A percentile compares a stretch with the other conserved stretches of the same genome.
Evolutionary conservation across 495 filamentous ascomycete genomes (phyloP).

Genomic region (Amniculicola lignicola): DNA sequence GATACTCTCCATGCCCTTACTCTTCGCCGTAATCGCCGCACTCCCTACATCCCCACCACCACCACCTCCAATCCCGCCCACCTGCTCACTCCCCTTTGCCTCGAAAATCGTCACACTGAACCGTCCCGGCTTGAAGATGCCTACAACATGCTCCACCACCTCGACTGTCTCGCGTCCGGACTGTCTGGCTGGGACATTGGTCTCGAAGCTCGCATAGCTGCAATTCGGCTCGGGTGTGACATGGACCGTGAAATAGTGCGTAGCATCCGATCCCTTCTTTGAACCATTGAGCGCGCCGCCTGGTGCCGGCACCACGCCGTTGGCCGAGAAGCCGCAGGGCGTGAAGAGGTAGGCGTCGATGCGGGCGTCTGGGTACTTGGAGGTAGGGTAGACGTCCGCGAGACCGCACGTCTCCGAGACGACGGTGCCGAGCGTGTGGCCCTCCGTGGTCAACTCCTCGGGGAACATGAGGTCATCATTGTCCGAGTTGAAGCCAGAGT

Average conservation of each 20-base stretch:
- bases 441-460: conserved; percentile 81
- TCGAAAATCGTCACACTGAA: conserved; percentile 98
- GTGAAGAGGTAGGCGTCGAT: conserved; percentile 97
- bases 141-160: conserved; percentile 87
- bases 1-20: conserved; percentile 73
- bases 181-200: conserved; percentile 91
- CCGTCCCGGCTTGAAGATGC: conserved; percentile 91
- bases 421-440: conserved; percentile 87
- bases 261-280: conserved; percentile 46
- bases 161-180: conserved; percentile 84
- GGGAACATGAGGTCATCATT: conserved; percentile 56
- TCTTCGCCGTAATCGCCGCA: too few species aligned
- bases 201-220: conserved; percentile 99
- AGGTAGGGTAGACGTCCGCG: conserved; percentile 80
- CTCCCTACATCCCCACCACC: too few species aligned
- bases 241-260: conserved; percentile 98
- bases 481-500: conserved; percentile 56
- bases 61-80: conserved; percentile 40
- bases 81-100: conserved; percentile 60
- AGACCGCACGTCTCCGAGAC: conserved; percentile 91
- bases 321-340: conserved; percentile 97
- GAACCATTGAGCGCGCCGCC: conserved; percentile 46
- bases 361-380: conserved; percentile 84
- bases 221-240: conserved; percentile 97
- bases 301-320: conserved; percentile 88